phyloP scores from a whole-genome alignment of 768 basidiomycete genomes.

The Rhodotorula taiwanensis region DNA sequence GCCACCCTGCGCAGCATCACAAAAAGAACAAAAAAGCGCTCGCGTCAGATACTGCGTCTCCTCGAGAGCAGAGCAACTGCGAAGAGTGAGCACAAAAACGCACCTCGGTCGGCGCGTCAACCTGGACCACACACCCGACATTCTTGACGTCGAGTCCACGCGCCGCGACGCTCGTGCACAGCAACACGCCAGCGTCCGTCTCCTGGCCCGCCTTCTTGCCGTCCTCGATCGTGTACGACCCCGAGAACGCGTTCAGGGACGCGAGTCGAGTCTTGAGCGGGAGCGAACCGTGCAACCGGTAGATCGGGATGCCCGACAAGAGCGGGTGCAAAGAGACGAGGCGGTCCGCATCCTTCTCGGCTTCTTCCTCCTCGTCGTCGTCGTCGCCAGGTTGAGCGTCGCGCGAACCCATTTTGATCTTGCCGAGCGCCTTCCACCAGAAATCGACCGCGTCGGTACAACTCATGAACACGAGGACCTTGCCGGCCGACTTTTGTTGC shows the following conservation, averaged over 20 bases:
- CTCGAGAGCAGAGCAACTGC: not conserved
- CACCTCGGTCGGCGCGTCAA: slow-evolving; percentile 86
- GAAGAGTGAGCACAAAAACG: not conserved
- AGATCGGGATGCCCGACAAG: slow-evolving; percentile 72
- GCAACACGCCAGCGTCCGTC: slow-evolving; percentile 60
- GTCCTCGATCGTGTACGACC: slow-evolving; percentile 41
- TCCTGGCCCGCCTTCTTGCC: slow-evolving; percentile 40
- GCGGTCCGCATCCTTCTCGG: slow-evolving; percentile 42
- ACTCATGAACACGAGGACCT: slow-evolving; percentile 90
- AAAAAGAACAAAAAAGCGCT: too few species aligned
- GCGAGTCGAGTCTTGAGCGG: slow-evolving; percentile 70
- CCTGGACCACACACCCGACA: slow-evolving; percentile 90
- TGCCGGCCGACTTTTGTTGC: slow-evolving; percentile 49
- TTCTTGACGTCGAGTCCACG: slow-evolving; percentile 91
- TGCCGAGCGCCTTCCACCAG: slow-evolving; percentile 78
- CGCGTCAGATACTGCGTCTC: not conserved
- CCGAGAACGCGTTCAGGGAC: slow-evolving; percentile 76
- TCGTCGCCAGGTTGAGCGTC: slow-evolving; percentile 30
- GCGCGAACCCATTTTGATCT: slow-evolving; percentile 58
- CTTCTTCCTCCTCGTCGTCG: slow-evolving; percentile 30
- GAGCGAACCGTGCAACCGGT: slow-evolving; percentile 87
- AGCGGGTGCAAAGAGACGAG: slow-evolving; percentile 64
- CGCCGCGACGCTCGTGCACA: slow-evolving; percentile 97
- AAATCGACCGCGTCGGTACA: slow-evolving; percentile 98
- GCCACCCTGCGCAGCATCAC: slow-evolving; percentile 53